Conservation (phyloP, 768 basidiomycete species). For the Albatrellus ellisii region DNA sequence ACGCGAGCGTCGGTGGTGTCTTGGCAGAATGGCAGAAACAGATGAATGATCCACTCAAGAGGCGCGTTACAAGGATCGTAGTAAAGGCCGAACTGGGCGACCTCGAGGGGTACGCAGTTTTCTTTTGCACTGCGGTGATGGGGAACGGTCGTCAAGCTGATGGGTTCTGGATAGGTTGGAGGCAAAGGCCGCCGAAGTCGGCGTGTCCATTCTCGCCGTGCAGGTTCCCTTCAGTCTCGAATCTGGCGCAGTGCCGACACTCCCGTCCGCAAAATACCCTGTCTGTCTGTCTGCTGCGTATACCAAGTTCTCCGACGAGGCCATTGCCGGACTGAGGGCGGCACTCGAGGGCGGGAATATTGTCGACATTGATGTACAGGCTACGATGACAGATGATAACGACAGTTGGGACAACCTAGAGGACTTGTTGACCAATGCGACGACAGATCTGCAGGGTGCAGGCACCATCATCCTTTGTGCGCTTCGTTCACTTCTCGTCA, state of each 20-base stretch:
- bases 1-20: conserved; percentile 45
- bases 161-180: conserved; percentile 9
- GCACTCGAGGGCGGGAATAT: conserved; percentile 48
- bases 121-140: not conserved
- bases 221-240: conserved; percentile 50
- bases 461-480: conserved; percentile 56
- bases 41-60: conserved; percentile 29
- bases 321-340: conserved; percentile 46
- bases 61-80: conserved; percentile 42
- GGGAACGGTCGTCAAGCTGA: not conserved
- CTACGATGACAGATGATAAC: conserved; percentile 34
- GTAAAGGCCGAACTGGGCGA: conserved; percentile 4
- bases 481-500: not conserved
- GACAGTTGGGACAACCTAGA: conserved; percentile 53
- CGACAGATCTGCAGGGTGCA: conserved; percentile 21
- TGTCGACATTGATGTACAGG: conserved; percentile 60
- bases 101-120: conserved; percentile 32
- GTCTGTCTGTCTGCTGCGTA: conserved; percentile 49
- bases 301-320: conserved; percentile 31
- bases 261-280: conserved; percentile 27
- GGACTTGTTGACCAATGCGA: conserved; percentile 57
- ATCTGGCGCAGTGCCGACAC: conserved; percentile 24
- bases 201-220: conserved; percentile 32
- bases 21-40: conserved; percentile 40
- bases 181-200: conserved; percentile 8